Conservation (phyloP, 306 rosid genomes). For the Biancaea sappan region DNA sequence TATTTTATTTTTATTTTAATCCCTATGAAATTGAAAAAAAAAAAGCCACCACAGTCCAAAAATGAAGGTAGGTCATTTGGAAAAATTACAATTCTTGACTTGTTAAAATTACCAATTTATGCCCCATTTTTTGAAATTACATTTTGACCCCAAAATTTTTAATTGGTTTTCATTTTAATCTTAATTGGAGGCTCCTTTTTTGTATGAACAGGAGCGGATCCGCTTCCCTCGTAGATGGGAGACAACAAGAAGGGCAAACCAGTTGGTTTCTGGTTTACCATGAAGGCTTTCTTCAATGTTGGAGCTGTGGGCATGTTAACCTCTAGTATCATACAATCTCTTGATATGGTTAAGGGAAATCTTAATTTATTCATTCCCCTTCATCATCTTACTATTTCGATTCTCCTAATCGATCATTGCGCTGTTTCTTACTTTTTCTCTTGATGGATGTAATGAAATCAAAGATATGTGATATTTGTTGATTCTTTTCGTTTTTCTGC, state of each 20-base stretch:
- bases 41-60: too few species aligned
- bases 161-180: too few species aligned
- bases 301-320: conserved; percentile 95
- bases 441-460: neutral
- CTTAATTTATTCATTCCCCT: neutral
- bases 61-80: too few species aligned
- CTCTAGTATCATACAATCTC: conserved; percentile 86
- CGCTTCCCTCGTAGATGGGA: conserved; percentile 72
- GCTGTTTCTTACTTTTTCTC: neutral
- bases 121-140: too few species aligned
- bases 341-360: conserved; percentile 92
- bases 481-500: too few species aligned
- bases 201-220: too few species aligned
- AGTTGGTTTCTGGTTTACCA: conserved; percentile 69
- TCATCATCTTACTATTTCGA: neutral
- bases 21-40: too few species aligned
- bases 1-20: too few species aligned
- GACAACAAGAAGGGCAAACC: conserved; percentile 76
- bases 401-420: neutral
- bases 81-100: too few species aligned
- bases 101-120: too few species aligned
- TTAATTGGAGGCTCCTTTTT: too few species aligned
- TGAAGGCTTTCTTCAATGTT: conserved; percentile 90
- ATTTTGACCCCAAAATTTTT: too few species aligned
- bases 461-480: conserved; percentile 59